Percentiles rank a stretch among this genome's conserved stretches.
phyloP scores from a whole-genome alignment of 805 yeast genomes.

The Saccharomyces cerevisiae region DNA sequence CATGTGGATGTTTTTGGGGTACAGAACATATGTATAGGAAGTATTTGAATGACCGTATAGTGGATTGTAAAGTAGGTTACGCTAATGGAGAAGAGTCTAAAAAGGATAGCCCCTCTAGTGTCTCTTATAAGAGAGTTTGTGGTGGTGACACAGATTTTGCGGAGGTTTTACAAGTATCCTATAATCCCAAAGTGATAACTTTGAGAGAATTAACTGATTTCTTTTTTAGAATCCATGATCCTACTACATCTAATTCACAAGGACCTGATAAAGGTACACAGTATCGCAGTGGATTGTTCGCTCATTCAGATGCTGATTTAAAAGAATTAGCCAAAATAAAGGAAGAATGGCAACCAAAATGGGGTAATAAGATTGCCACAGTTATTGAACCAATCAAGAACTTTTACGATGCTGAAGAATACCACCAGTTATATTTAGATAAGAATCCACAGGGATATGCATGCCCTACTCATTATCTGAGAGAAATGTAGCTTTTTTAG shows the following conservation, averaged over 20 bases:
- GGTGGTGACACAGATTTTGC: conserved; percentile 67
- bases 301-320: conserved; percentile 43
- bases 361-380: conserved; percentile 65
- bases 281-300: conserved; percentile 76
- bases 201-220: conserved; percentile 64
- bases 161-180: conserved; percentile 77
- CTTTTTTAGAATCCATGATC: conserved; percentile 90
- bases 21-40: conserved; percentile 77
- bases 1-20: conserved; percentile 82
- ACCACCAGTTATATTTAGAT: conserved; percentile 76
- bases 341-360: conserved; percentile 55
- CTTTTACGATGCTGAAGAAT: conserved; percentile 93
- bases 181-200: conserved; percentile 57
- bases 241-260: conserved; percentile 74
- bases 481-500: conserved; percentile 34
- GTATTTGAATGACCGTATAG: conserved; percentile 50
- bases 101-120: conserved; percentile 34
- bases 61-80: conserved; percentile 81
- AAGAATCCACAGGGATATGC: conserved; percentile 82
- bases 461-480: conserved; percentile 80
- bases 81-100: conserved; percentile 59
- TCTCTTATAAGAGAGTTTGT: conserved; percentile 64
- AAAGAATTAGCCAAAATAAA: conserved; percentile 38
- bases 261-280: conserved; percentile 89
- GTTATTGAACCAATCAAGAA: conserved; percentile 54